These are phyloP conservation scores for Rubia tinctorum DNA, from an alignment of 305 asterid species.

Conservation along the genomic window DNA sequence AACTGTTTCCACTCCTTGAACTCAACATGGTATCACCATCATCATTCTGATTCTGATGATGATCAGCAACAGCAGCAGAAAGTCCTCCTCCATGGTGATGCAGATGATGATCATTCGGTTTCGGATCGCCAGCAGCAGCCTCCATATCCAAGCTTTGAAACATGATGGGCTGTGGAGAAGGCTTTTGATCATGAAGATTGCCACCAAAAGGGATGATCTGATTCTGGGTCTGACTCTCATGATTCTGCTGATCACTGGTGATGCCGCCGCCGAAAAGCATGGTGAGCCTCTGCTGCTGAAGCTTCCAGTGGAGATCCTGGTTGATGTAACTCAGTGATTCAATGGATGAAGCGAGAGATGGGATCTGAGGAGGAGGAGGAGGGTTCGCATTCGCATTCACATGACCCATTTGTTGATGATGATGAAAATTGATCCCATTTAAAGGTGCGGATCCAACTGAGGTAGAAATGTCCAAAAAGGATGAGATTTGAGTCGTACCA, in stretches of 20 bases:
- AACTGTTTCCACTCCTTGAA: constrained; percentile 27
- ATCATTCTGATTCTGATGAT: neutral
- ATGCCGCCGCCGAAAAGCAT: constrained; percentile 31
- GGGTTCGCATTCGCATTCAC: constrained; percentile 11
- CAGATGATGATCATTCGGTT: neutral
- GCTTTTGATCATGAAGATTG: neutral
- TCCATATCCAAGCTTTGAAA: constrained; percentile 49
- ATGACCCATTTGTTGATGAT: constrained; percentile 12
- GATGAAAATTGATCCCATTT: constrained; percentile 44
- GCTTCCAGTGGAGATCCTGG: constrained; percentile 83
- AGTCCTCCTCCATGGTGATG: no score
- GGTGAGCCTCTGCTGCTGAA: constrained; percentile 77
- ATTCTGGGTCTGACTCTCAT: no score
- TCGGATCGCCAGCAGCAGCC: neutral
- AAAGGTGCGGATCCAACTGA: constrained; percentile 27
- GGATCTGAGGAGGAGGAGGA: neutral
- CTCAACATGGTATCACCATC: neutral
- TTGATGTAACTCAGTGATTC: constrained; percentile 76
- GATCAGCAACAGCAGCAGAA: neutral
- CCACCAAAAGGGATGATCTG: no score
- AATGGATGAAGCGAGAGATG: constrained; percentile 56
- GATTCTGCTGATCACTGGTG: no score
- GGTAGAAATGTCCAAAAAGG: constrained; percentile 34
- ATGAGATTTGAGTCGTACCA: constrained; percentile 30
- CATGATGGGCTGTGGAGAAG: constrained; percentile 52